These are phyloP conservation scores for Ochetophila trinervis DNA, from an alignment of 306 rosid genomes.

Conservation along the genomic window DNA sequence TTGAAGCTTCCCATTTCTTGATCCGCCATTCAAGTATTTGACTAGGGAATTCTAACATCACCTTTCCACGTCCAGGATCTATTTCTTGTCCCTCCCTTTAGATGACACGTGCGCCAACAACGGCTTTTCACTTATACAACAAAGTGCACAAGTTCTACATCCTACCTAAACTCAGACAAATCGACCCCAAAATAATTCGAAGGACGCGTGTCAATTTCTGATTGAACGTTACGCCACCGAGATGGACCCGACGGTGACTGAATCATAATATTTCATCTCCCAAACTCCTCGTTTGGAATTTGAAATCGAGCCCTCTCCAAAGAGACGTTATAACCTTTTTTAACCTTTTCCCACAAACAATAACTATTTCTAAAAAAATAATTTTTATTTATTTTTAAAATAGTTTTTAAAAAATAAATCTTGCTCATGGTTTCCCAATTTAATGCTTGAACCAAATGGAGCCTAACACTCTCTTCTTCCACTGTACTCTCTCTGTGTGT, in stretches of 20 bases:
- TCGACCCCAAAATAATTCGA: no score
- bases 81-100: neutral
- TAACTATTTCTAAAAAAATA: conserved; percentile 21
- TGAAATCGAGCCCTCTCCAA: conserved; percentile 55
- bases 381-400: neutral
- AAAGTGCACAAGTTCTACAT: no score
- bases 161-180: no score
- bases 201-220: no score
- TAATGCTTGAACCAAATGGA: conserved; percentile 19
- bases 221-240: neutral
- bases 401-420: neutral
- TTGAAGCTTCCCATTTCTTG: no score
- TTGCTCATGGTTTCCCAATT: conserved; percentile 1
- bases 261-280: conserved; percentile 25
- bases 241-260: conserved; percentile 13
- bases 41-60: no score
- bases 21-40: neutral
- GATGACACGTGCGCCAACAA: conserved; percentile 5
- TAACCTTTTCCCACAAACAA: conserved; percentile 24
- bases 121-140: neutral
- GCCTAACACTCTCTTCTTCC: conserved; percentile 4
- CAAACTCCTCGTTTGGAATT: conserved; percentile 49
- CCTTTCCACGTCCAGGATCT: no score
- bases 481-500: neutral
- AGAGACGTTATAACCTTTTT: conserved; percentile 74